Evolutionary conservation across 2,329 filamentous ascomycete species (phyloP).

Genomic region (Teratosphaeria pseudoeucalypti): DNA sequence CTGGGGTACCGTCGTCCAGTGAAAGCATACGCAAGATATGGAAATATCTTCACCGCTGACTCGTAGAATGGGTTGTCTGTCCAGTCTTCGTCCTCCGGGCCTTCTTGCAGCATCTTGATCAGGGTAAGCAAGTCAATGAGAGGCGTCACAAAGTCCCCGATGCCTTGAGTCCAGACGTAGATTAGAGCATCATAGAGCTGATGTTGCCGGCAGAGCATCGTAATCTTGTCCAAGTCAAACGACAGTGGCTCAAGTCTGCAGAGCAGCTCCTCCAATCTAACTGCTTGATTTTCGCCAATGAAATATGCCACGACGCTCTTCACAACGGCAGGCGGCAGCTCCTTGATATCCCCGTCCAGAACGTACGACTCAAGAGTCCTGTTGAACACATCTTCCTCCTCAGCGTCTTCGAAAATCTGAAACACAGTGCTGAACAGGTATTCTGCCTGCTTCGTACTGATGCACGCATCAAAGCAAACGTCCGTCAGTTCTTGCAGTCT

Average conservation of each 20-base stretch:
- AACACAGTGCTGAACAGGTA: constrained; percentile 89
- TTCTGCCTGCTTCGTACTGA: constrained; percentile 64
- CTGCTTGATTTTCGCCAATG: constrained; percentile 62
- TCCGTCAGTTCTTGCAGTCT: constrained; percentile 70
- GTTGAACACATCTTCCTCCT: constrained; percentile 65
- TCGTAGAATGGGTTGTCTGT: constrained; percentile 40
- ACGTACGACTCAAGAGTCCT: constrained; percentile 84
- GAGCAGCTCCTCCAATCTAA: constrained; percentile 81
- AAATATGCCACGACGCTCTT: constrained; percentile 80
- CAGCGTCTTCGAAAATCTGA: constrained; percentile 74
- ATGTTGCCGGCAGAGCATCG: constrained; percentile 80
- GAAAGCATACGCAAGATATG: constrained; percentile 83
- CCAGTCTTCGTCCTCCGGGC: constrained; percentile 47
- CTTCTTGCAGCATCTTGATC: constrained; percentile 41
- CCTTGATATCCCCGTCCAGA: constrained; percentile 61
- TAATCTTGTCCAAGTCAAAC: constrained; percentile 89
- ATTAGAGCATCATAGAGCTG: constrained; percentile 89
- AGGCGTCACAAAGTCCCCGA: constrained; percentile 83
- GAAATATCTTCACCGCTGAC: constrained; percentile 82
- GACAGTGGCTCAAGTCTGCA: constrained; percentile 85
- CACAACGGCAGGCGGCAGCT: constrained; percentile 70
- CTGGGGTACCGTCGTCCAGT: constrained; percentile 89
- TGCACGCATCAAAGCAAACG: constrained; percentile 73
- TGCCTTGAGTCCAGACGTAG: constrained; percentile 90
- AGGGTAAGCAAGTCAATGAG: constrained; percentile 71